Percentiles rank a stretch among this genome's conserved stretches.
Evolutionary conservation across 768 basidiomycete genomes (phyloP).

Genomic region (Phlegmacium glaucopus): DNA sequence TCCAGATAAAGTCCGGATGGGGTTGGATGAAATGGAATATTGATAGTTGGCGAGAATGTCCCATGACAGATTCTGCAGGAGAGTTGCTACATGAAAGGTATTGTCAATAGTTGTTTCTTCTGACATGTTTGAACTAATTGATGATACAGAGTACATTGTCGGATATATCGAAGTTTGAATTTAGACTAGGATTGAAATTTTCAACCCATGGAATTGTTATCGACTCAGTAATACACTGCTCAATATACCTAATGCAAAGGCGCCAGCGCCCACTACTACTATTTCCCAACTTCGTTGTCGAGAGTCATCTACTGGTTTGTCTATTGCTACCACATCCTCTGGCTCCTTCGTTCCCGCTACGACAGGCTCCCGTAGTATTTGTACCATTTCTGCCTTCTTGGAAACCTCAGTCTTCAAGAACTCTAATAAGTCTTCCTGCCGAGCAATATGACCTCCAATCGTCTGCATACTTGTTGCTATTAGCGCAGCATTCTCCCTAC

Average conservation of each 20-base stretch:
- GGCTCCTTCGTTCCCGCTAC: slow-evolving; percentile 3
- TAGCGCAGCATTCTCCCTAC: slow-evolving; percentile 46
- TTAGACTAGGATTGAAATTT: slow-evolving; percentile 10
- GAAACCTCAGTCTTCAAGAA: slow-evolving; percentile 22
- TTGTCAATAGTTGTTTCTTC: background rate
- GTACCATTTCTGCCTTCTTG: slow-evolving; percentile 8
- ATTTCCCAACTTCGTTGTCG: slow-evolving; percentile 25
- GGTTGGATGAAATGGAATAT: slow-evolving; percentile 64
- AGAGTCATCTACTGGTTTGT: slow-evolving; percentile 5
- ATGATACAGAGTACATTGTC: slow-evolving; percentile 44
- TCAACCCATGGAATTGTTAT: slow-evolving; percentile 13
- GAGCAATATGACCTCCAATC: slow-evolving; percentile 45
- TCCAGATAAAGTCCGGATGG: slow-evolving; percentile 63
- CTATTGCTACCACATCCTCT: background rate
- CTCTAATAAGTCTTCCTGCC: slow-evolving; percentile 37
- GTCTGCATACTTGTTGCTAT: slow-evolving; percentile 46
- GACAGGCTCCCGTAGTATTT: slow-evolving; percentile 3
- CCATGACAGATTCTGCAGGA: slow-evolving; percentile 36
- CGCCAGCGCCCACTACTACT: slow-evolving; percentile 30
- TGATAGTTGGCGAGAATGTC: slow-evolving; percentile 40
- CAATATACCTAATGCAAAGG: slow-evolving; percentile 33
- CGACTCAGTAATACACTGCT: slow-evolving; percentile 27
- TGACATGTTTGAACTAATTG: background rate
- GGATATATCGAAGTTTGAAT: slow-evolving; percentile 47
- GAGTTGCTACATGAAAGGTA: slow-evolving; percentile 50